Evolutionary conservation across 2,329 filamentous ascomycete species (phyloP).

Genomic region (Zymoseptoria tritici): DNA sequence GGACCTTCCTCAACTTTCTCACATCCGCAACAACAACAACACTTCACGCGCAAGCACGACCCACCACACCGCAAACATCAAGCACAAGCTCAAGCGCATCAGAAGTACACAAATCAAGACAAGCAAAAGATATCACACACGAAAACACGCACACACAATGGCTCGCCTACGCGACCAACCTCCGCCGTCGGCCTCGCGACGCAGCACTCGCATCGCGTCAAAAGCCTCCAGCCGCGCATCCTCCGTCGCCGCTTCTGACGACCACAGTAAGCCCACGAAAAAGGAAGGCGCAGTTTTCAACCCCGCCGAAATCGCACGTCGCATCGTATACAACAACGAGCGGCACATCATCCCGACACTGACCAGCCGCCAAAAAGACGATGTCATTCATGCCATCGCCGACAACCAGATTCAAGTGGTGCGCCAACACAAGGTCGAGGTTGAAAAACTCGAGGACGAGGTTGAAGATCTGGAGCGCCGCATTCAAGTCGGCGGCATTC

Average conservation of each 20-base stretch:
- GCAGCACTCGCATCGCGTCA: constrained; percentile 10
- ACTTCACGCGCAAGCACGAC: neutral
- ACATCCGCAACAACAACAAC: neutral
- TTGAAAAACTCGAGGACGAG: neutral
- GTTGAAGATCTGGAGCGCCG: constrained; percentile 3
- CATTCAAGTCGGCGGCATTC: neutral
- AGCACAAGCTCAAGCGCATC: neutral
- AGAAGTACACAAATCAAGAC: neutral
- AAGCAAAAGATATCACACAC: neutral
- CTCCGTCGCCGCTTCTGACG: constrained; percentile 2
- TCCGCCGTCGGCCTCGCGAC: constrained; percentile 3
- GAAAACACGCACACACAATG: neutral
- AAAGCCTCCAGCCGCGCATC: constrained; percentile 2
- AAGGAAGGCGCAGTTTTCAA: neutral
- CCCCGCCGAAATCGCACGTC: neutral
- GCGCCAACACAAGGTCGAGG: neutral
- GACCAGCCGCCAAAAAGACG: constrained; percentile 12
- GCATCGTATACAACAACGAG: neutral
- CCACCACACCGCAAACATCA: neutral
- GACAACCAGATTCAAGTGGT: constrained; percentile 3
- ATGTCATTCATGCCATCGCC: constrained; percentile 9
- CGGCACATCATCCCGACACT: constrained; percentile 7
- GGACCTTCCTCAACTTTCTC: neutral
- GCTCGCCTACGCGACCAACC: neutral
- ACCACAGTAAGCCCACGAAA: constrained; percentile 2